Evolutionary conservation across 176 grass and related monocot genomes (phyloP).

Genomic region (Cenchrus americanus): DNA sequence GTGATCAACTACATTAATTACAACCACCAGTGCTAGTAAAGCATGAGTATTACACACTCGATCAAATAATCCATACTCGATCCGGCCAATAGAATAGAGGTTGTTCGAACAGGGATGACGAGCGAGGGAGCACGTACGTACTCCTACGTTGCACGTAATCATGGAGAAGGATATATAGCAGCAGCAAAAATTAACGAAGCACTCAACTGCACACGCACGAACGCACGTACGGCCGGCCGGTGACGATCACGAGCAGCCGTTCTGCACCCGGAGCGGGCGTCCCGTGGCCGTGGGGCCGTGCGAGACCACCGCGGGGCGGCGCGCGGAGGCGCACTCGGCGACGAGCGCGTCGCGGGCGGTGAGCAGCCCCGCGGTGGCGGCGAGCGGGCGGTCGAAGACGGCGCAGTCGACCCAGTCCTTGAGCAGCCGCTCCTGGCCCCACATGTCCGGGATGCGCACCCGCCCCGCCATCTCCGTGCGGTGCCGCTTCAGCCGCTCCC

Average conservation of each 20-base stretch:
- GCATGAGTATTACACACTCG: background rate
- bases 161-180: background rate
- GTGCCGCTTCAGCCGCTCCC: conserved; percentile 68
- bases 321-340: conserved; percentile 49
- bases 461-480: conserved; percentile 60
- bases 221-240: too few relatives aligned
- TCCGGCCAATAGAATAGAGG: background rate
- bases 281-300: conserved; percentile 21
- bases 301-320: background rate
- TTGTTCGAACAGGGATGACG: background rate
- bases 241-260: conserved; percentile 39
- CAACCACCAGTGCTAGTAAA: conserved; percentile 27
- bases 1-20: conserved; percentile 42
- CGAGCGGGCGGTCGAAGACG: conserved; percentile 62
- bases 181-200: background rate
- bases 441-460: conserved; percentile 65
- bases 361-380: conserved; percentile 48
- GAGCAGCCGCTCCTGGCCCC: conserved; percentile 62
- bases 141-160: background rate
- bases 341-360: conserved; percentile 56
- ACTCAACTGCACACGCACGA: background rate
- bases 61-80: too few relatives aligned
- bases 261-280: conserved; percentile 39
- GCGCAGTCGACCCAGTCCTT: conserved; percentile 63
- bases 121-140: background rate